Conservation (phyloP, 2,329 filamentous ascomycete genomes). For the Pezicula neosporulosa region DNA sequence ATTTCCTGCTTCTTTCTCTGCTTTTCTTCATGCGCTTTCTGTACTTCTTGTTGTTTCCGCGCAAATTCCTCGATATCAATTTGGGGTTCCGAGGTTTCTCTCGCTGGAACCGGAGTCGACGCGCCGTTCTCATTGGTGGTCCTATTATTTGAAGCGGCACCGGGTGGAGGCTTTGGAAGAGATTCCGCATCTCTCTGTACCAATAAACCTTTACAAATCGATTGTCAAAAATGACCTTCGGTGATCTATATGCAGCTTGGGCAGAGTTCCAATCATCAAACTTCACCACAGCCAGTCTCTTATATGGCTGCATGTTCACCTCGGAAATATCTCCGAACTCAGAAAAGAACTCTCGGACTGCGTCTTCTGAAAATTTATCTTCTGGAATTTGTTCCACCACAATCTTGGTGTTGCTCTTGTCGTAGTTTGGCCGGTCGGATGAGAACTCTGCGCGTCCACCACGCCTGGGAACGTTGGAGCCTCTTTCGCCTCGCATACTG, state of each 20-base stretch:
- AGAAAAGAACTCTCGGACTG: slow-evolving; percentile 65
- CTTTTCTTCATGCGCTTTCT: slow-evolving; percentile 65
- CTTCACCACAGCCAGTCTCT: slow-evolving; percentile 66
- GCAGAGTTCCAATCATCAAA: slow-evolving; percentile 65
- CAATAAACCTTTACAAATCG: slow-evolving; percentile 83
- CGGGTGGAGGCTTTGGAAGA: slow-evolving; percentile 24
- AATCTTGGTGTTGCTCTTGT: slow-evolving; percentile 62
- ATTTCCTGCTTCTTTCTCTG: slow-evolving; percentile 59
- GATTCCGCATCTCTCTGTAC: slow-evolving; percentile 55
- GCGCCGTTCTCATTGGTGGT: slow-evolving; percentile 22
- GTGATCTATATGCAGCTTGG: slow-evolving; percentile 68
- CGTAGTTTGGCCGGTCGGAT: slow-evolving; percentile 56
- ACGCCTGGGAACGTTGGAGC: slow-evolving; percentile 15
- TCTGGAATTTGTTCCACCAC: slow-evolving; percentile 77
- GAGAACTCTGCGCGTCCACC: slow-evolving; percentile 54
- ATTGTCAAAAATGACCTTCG: slow-evolving; percentile 81
- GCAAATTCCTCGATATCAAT: slow-evolving; percentile 69
- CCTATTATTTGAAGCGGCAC: slow-evolving; percentile 25
- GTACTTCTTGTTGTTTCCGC: slow-evolving; percentile 67
- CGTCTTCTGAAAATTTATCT: slow-evolving; percentile 62
- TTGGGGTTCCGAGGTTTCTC: slow-evolving; percentile 36
- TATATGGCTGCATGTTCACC: slow-evolving; percentile 63
- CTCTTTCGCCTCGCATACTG: slow-evolving; percentile 25
- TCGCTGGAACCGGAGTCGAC: slow-evolving; percentile 11
- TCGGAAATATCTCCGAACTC: slow-evolving; percentile 66